phyloP scores from a whole-genome alignment of 2,329 filamentous ascomycete genomes.

The Fusarium sp. region DNA sequence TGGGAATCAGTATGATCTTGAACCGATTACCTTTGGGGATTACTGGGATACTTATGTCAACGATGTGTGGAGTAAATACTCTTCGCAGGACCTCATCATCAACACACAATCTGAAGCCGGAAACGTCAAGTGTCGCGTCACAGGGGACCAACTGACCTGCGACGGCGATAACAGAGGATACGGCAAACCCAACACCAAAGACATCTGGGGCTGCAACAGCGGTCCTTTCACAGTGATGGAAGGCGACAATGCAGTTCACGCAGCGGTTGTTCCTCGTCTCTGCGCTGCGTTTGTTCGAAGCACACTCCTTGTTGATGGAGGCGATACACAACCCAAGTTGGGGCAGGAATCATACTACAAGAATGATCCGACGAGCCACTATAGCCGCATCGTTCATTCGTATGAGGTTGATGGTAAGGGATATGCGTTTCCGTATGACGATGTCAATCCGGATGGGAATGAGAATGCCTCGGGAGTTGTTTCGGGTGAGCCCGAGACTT shows the following conservation, averaged over 20 bases:
- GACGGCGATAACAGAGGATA: slow-evolving; percentile 54
- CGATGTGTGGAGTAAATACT: slow-evolving; percentile 56
- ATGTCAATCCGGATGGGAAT: slow-evolving; percentile 66
- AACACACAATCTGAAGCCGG: slow-evolving; percentile 53
- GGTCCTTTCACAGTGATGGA: slow-evolving; percentile 53
- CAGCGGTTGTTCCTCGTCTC: slow-evolving; percentile 55
- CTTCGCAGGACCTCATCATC: slow-evolving; percentile 49
- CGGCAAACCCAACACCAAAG: slow-evolving; percentile 51
- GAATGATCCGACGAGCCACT: slow-evolving; percentile 59
- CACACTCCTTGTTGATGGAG: slow-evolving; percentile 56
- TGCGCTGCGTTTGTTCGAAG: slow-evolving; percentile 61
- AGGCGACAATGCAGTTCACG: slow-evolving; percentile 51
- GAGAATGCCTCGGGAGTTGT: slow-evolving; percentile 57
- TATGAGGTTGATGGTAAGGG: slow-evolving; percentile 66
- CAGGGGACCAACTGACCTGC: slow-evolving; percentile 49
- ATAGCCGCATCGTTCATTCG: slow-evolving; percentile 66
- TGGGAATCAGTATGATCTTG: slow-evolving; percentile 49
- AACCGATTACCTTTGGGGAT: slow-evolving; percentile 47
- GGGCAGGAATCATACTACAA: slow-evolving; percentile 54
- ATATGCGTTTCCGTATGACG: slow-evolving; percentile 74
- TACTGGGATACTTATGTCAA: slow-evolving; percentile 58
- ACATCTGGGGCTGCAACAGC: slow-evolving; percentile 61
- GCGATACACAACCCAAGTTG: slow-evolving; percentile 55
- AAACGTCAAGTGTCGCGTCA: slow-evolving; percentile 51
- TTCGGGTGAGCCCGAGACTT: slow-evolving; percentile 33